Evolutionary conservation across 1,139 yeast species (phyloP).

Genomic region (Yamadazyma taylorii): DNA sequence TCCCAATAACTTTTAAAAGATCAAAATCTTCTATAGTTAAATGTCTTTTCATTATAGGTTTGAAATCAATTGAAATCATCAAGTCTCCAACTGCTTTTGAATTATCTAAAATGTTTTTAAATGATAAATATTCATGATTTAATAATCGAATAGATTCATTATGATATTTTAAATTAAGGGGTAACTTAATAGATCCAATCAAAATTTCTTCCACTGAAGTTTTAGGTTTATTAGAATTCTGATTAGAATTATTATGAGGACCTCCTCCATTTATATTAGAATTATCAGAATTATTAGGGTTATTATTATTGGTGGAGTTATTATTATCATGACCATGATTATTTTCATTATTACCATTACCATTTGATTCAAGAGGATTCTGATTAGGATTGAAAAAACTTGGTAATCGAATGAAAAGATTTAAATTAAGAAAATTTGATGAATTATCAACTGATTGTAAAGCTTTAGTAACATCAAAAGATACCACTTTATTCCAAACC

Average conservation of each 20-base stretch:
- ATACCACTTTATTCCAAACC: slow-evolving; percentile 81
- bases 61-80: slow-evolving; percentile 74
- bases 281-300: slow-evolving; percentile 17
- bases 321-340: slow-evolving; percentile 36
- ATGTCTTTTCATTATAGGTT: slow-evolving; percentile 65
- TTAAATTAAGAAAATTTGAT: slow-evolving; percentile 57
- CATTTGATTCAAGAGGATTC: slow-evolving; percentile 19
- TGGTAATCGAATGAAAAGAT: slow-evolving; percentile 76
- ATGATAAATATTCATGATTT: slow-evolving; percentile 49
- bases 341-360: slow-evolving; percentile 21
- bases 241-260: not conserved
- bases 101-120: slow-evolving; percentile 33
- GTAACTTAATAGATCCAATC: slow-evolving; percentile 45
- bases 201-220: slow-evolving; percentile 38
- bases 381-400: slow-evolving; percentile 54
- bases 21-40: slow-evolving; percentile 90
- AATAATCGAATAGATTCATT: slow-evolving; percentile 39
- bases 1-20: slow-evolving; percentile 89
- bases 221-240: slow-evolving; percentile 5
- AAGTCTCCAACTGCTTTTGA: slow-evolving; percentile 33
- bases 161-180: slow-evolving; percentile 42
- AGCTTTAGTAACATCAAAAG: slow-evolving; percentile 82
- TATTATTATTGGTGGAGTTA: slow-evolving; percentile 24
- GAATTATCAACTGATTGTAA: slow-evolving; percentile 20
- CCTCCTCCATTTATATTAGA: slow-evolving; percentile 4